phyloP scores from a whole-genome alignment of 768 basidiomycete genomes.

The Lanmaoa pseudosensibilis region DNA sequence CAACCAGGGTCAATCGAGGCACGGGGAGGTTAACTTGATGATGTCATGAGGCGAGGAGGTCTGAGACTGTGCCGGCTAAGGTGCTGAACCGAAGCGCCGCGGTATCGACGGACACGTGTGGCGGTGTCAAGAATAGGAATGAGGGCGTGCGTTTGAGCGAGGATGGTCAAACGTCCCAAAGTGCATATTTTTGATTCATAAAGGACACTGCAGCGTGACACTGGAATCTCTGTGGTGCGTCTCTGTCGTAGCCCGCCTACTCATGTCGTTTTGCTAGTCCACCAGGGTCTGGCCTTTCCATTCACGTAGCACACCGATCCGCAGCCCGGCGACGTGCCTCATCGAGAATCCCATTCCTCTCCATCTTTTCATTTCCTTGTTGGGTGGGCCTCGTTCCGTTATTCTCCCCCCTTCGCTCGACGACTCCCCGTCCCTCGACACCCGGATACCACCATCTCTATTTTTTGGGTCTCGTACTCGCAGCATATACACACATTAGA shows the following conservation, averaged over 20 bases:
- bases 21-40: too few species aligned
- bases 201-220: neutral
- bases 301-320: slow-evolving; percentile 11
- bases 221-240: neutral
- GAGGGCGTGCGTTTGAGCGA: neutral
- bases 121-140: neutral
- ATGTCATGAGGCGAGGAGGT: neutral
- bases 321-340: neutral
- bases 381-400: neutral
- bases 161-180: neutral
- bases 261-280: neutral
- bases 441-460: neutral
- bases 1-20: too few species aligned
- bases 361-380: slow-evolving; percentile 3
- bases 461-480: neutral
- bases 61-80: slow-evolving; percentile 6
- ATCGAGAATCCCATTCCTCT: slow-evolving; percentile 16
- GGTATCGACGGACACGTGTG: neutral
- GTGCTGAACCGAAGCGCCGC: neutral
- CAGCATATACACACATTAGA: slow-evolving; percentile 6
- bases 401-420: neutral
- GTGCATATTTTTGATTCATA: neutral
- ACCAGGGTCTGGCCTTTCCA: neutral
- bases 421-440: too few species aligned
- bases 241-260: neutral